Conservation (phyloP, 192 early-diverging fungal genomes). For the Gamsiella multidivaricata region DNA sequence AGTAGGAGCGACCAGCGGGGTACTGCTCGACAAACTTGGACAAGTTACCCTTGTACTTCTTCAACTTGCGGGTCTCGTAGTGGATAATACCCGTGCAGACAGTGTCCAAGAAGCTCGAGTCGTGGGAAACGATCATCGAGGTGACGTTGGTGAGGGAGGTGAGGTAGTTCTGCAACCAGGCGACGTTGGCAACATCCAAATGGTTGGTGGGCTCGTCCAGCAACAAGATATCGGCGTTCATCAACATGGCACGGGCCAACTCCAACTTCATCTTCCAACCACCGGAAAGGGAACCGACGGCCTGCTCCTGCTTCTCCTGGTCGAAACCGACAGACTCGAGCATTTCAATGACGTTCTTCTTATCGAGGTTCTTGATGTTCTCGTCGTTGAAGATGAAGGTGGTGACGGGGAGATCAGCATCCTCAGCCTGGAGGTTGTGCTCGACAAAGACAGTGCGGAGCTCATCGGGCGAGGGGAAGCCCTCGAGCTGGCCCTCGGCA, state of each 20-base stretch:
- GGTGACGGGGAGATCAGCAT: constrained; percentile 74
- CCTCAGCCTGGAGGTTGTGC: constrained; percentile 78
- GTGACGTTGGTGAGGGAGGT: constrained; percentile 76
- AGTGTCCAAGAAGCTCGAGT: constrained; percentile 84
- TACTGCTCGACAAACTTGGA: constrained; percentile 81
- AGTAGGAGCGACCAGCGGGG: constrained; percentile 81
- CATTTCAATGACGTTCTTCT: constrained; percentile 56
- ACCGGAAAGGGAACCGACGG: constrained; percentile 84
- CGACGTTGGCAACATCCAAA: constrained; percentile 76
- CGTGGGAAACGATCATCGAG: constrained; percentile 89
- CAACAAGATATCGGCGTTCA: constrained; percentile 86
- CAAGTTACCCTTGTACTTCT: constrained; percentile 81
- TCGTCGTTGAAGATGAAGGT: constrained; percentile 74
- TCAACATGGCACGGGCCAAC: constrained; percentile 87
- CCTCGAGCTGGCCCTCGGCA: constrained; percentile 83
- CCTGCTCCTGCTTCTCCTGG: constrained; percentile 66
- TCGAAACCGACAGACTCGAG: constrained; percentile 79
- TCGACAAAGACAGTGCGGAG: constrained; percentile 85
- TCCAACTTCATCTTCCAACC: constrained; percentile 94
- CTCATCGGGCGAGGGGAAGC: constrained; percentile 71
- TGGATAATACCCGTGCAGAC: constrained; percentile 87
- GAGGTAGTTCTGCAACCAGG: constrained; percentile 79
- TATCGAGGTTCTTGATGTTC: constrained; percentile 67
- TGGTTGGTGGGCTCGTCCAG: constrained; percentile 90
- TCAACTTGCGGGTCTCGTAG: constrained; percentile 84